These are phyloP conservation scores for Trichocomaceae sp. DNA, from an alignment of 2,329 filamentous ascomycete genomes.

Conservation along the genomic window DNA sequence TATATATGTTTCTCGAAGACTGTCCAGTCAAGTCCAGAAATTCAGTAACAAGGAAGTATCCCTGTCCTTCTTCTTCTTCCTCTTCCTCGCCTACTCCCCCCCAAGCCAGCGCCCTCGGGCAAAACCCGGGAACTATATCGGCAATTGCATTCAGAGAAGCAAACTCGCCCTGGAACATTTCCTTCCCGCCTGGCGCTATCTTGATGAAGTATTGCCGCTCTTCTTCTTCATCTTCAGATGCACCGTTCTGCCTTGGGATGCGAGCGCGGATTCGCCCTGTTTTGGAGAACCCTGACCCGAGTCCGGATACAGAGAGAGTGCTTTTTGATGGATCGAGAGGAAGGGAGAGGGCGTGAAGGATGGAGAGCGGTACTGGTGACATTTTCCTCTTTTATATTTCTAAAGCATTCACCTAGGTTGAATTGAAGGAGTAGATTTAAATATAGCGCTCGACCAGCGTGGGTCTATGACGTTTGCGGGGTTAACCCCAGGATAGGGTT, in stretches of 20 bases:
- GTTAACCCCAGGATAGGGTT: too few relatives aligned
- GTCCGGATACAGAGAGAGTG: constrained; percentile 30
- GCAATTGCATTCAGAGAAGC: constrained; percentile 78
- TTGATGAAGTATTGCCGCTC: constrained; percentile 37
- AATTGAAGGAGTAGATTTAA: neutral
- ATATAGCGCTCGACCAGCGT: too few relatives aligned
- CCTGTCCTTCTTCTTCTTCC: constrained; percentile 7
- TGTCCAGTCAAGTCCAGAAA: constrained; percentile 61
- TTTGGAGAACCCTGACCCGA: constrained; percentile 40
- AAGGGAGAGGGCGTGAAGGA: constrained; percentile 34
- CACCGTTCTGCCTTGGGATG: constrained; percentile 17
- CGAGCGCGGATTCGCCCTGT: constrained; percentile 36
- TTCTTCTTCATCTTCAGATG: constrained; percentile 19
- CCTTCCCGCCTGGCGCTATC: constrained; percentile 27
- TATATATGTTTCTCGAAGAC: constrained; percentile 24
- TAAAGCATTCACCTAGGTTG: neutral
- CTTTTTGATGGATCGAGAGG: constrained; percentile 27
- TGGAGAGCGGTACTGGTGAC: constrained; percentile 27
- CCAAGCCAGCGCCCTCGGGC: constrained; percentile 67
- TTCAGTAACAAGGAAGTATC: constrained; percentile 61
- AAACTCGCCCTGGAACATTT: constrained; percentile 61
- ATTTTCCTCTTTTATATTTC: constrained; percentile 12
- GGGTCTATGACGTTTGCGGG: too few relatives aligned
- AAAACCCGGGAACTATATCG: constrained; percentile 63
- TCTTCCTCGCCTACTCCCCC: constrained; percentile 48